Base-by-base conservation (phyloP, 306 rosid genomes). In the Vicia villosa region DNA sequence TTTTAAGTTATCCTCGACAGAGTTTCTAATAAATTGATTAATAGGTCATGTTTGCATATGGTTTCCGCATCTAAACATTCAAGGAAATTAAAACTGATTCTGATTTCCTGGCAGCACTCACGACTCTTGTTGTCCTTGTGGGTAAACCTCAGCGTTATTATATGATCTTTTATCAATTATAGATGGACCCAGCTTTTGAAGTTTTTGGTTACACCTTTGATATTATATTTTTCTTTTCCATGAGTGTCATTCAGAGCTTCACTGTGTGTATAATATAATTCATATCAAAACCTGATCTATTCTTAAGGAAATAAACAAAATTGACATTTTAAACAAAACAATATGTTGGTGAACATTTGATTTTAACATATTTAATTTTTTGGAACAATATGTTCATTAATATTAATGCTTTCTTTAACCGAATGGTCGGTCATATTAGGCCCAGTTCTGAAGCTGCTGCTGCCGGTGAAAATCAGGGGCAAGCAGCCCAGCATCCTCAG, bases 401-500 rank as follows among this genome's bases (percentile, higher is more conserved):
- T 40, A 21, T 22, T 42, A 51, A 61, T 80, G 40, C 58, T 54
- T 70, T 69, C 46, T 70, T 30, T 65, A 63, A 68, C 50, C 77
- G 62, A 34, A 65, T 80, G 68, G 61, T 3, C 73, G 68, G 51
- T 4, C 73, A 42, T 68, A 62, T 63, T 66, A 80, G 95, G 85
- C 77, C 82, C 58, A 85, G 77, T 78, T 68, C 87, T 37, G 95
- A 88, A 70, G 85, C 72, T 62, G 85, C 85, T 64, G 65, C 74
- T 41, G 77, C 40, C n/a, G 66, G 81, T 10, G 96, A 88, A 80
- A 91, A 84, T 76, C 90, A 76, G 52, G 92, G 87, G 72, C 96
- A 86, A 83, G 86, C 76, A 37, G 97, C 75, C 77, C 89, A 84
- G 66, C 87, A 82, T n/a, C 91, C 79, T 16, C 97, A 84, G 24